Percentiles rank a stretch among this genome's conserved stretches.
phyloP scores from a whole-genome alignment of 2,329 filamentous ascomycete species.

The Hortaea sp. region DNA sequence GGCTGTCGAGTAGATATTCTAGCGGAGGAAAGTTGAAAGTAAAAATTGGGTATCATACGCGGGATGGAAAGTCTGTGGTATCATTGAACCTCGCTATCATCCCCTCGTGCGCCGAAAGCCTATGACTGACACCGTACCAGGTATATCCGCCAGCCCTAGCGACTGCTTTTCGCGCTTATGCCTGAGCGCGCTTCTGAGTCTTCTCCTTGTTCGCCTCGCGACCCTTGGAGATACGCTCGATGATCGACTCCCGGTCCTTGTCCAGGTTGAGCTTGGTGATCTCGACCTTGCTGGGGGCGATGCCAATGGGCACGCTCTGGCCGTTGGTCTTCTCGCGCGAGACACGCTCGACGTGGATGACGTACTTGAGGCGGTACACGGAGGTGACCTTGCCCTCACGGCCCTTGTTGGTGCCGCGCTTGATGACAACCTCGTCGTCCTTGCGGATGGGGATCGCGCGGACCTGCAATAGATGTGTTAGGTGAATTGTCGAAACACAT shows the following conservation, averaged over 20 bases:
- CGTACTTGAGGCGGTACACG: conserved; percentile 97
- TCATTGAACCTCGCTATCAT: conserved; percentile 2
- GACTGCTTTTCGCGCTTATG: conserved; percentile 21
- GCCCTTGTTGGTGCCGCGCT: conserved; percentile 91
- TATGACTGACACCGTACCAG: conserved; percentile 23
- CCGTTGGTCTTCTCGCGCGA: conserved; percentile 95
- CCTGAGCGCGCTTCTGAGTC: conserved; percentile 43
- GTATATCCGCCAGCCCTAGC: too few relatives aligned
- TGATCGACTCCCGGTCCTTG: conserved; percentile 84
- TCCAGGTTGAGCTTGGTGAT: conserved; percentile 98
- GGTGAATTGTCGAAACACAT: conserved; percentile 3
- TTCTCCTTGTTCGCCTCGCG: conserved; percentile 60
- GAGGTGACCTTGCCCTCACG: conserved; percentile 96
- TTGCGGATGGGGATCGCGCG: conserved; percentile 95
- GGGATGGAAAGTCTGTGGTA: not conserved
- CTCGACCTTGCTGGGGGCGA: conserved; percentile 94
- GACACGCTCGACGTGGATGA: conserved; percentile 94
- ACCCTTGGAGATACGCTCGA: conserved; percentile 73
- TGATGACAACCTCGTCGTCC: conserved; percentile 71
- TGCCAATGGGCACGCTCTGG: conserved; percentile 86
- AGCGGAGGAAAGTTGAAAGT: conserved; percentile 41
- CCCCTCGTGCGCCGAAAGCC: conserved; percentile 8
- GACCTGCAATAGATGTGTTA: conserved; percentile 47
- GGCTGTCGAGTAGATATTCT: conserved; percentile 77
- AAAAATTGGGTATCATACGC: not conserved